Base-by-base conservation (phyloP, 164 flowering plant genomes). In the Vitis amurensis region DNA sequence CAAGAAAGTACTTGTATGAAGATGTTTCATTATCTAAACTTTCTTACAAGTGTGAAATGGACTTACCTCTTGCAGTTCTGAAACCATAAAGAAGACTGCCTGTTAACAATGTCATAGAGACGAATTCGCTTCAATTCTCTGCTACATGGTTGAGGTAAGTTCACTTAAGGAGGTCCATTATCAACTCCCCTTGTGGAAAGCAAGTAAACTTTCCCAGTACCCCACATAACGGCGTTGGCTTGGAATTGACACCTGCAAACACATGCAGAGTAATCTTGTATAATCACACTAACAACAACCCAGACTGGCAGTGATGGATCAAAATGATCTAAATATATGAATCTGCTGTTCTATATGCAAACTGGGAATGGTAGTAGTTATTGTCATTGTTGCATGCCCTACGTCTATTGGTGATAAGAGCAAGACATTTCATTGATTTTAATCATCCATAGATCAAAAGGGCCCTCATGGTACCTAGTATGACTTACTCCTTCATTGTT, bases 181-280 rank as follows among this genome's bases (percentile, higher is more conserved):
- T 15, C 19, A 78, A 75, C 47, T 47, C 77, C 80, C 71, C 66
- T 74, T 74, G 0, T 88, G 81, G 76, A 81, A 49, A 49, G 87
- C 77, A 63, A 87, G 77, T 19, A 68, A n/a, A 50, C 64, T 73
- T 59, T 67, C 84, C 97, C 93, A 90, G 72, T 90, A 92, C 9
- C 76, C 81, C 37, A 92, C 93, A 74, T 90, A 92, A 29, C 95
- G 89, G 3, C 88, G 86, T 68, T 92, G 97, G 84, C 97, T 92
- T 68, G 97, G 86, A 62, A 90, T 92, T 9, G 97, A 83, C 51
- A 92, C 95, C 97, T 92, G 89, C 4, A 51, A 55, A 15, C 8
- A 61, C 17, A 16, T 47, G 10, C 27, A 12, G 58, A 55, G 31
- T n/a, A 55, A 15, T 59, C 30, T 50, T 4, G n/a, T 31, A 58